These are phyloP conservation scores for Cymbopogon citratus DNA, from an alignment of 176 grass and related monocot genomes.

Conservation along the genomic window DNA sequence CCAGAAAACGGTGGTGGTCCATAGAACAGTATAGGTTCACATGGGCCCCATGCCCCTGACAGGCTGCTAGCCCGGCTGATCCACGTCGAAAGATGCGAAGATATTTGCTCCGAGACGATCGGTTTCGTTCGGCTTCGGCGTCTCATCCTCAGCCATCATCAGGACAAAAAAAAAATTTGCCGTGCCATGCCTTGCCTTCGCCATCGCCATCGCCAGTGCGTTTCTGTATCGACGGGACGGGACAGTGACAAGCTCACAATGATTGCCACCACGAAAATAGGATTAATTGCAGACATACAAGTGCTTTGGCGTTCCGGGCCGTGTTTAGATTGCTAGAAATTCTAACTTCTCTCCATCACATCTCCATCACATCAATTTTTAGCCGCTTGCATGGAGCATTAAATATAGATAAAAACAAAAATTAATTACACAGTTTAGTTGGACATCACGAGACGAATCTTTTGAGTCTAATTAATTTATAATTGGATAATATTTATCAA, in stretches of 20 bases:
- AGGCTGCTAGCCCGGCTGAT: not conserved
- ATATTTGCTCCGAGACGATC: not conserved
- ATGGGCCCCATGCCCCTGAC: not conserved
- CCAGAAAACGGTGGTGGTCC: too few relatives aligned
- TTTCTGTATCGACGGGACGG: not conserved
- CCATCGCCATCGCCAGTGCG: not conserved
- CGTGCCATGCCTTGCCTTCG: not conserved
- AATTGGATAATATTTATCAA: too few relatives aligned
- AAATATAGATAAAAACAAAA: too few relatives aligned
- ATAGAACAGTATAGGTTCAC: not conserved
- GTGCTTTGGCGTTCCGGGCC: not conserved
- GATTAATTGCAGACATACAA: not conserved
- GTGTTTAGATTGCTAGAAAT: too few relatives aligned
- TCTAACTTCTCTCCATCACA: too few relatives aligned
- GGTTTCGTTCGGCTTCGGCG: not conserved
- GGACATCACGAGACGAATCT: too few relatives aligned
- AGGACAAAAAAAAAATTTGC: not conserved
- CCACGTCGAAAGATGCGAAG: constrained; percentile 5
- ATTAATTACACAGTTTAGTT: too few relatives aligned
- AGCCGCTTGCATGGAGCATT: too few relatives aligned
- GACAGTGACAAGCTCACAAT: constrained; percentile 6
- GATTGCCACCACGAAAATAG: not conserved
- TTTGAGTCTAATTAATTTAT: too few relatives aligned
- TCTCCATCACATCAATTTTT: too few relatives aligned
- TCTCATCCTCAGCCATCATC: not conserved